phyloP scores from a whole-genome alignment of 768 basidiomycete genomes.

The Tulasnella sp. region DNA sequence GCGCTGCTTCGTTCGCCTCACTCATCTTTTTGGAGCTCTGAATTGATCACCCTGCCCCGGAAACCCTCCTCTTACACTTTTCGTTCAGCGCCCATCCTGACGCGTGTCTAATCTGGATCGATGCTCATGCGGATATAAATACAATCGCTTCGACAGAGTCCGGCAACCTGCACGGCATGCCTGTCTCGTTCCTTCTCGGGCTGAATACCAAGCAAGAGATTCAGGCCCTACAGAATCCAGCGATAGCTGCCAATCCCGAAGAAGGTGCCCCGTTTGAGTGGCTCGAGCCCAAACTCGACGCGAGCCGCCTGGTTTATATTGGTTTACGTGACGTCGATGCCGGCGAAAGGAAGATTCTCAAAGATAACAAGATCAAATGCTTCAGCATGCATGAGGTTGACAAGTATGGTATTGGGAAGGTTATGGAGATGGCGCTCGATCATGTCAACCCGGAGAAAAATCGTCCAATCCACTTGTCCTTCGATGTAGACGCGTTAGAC shows the following conservation, averaged over 20 bases:
- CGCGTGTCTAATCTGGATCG: conserved; percentile 84
- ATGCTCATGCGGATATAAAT: conserved; percentile 97
- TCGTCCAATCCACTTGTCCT: conserved; percentile 85
- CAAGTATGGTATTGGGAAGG: conserved; percentile 81
- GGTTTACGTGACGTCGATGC: conserved; percentile 88
- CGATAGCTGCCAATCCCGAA: not conserved
- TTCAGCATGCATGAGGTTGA: conserved; percentile 86
- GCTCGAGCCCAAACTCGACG: conserved; percentile 53
- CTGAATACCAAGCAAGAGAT: conserved; percentile 26
- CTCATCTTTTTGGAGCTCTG: not conserved
- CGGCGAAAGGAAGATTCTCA: conserved; percentile 79
- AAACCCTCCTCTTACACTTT: too few relatives aligned
- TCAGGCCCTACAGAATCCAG: conserved; percentile 2
- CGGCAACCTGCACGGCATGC: conserved; percentile 98
- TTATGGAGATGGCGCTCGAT: conserved; percentile 94
- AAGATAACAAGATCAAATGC: conserved; percentile 73
- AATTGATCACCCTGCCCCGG: too few relatives aligned
- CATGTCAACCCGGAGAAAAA: conserved; percentile 79
- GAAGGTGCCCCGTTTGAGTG: conserved; percentile 33
- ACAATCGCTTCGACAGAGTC: conserved; percentile 70
- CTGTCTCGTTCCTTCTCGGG: conserved; percentile 81
- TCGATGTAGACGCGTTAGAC: conserved; percentile 92
- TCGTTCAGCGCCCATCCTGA: conserved; percentile 30
- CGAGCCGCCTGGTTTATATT: conserved; percentile 85
- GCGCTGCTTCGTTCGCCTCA: conserved; percentile 21